Base-by-base conservation (phyloP, 2,329 filamentous ascomycete species). In the Fusarium sambucinum region DNA sequence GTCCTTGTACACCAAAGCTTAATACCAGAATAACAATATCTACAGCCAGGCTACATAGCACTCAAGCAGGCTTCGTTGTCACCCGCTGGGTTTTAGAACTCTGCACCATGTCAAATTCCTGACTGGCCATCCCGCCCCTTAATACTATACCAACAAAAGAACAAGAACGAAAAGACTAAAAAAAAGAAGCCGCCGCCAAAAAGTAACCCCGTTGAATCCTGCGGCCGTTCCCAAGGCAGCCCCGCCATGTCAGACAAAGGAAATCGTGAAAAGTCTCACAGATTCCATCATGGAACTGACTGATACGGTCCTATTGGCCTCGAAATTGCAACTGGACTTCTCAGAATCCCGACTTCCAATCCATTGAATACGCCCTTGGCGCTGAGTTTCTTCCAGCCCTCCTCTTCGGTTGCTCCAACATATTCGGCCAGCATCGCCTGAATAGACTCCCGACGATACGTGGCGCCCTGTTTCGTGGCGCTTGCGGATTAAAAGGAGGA, bases 1-100 rank as follows among this genome's bases (percentile, higher is more conserved):
- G 42, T 68, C 63, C 64, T 67, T 67, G 56, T 74, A 71, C 69
- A 73, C 69, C 71, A 70, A 69, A 55, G 59, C n/a, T 69, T 59
- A 69, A 69, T 51, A 68, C 63, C 68, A 66, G 54, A 63, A 66
- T 66, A 66, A 61, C 55, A 60, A 63, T 71, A 69, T 71, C 66
- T 74, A 72, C 66, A 71, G 38, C 59, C 69, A 71, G 64, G 58
- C 69, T 68, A 67, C 51, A 66, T 63, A 55, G 37, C 42, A 56
- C 50, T 55, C 42, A 58, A 40, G 52, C 53, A 51, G 55, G 50
- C 55, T 33, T 29, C 45, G 45, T 40, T 40, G 51, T 54, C 19
- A 16, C 46, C 45, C 32, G 47, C 48, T 55, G 19, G 38, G 19
- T 38, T 42, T 54, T 44, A 33, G 40, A 46, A 40, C 38, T 55